Evolutionary conservation across 2,329 filamentous ascomycete species (phyloP).

Genomic region (Fusarium abutilonis): DNA sequence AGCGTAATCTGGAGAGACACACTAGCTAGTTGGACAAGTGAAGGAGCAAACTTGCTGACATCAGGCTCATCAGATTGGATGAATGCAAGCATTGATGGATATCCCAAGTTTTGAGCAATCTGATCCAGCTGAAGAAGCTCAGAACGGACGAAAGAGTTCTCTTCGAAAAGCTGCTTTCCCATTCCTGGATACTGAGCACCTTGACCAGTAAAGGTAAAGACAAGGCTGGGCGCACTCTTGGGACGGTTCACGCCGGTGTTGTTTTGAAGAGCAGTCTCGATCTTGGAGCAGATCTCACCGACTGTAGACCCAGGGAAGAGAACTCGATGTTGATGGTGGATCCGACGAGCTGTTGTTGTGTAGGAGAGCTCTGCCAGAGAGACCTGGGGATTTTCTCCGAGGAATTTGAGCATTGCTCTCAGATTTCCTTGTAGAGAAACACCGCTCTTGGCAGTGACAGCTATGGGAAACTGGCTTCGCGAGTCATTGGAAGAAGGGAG

Average conservation of each 20-base stretch:
- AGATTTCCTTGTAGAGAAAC: slow-evolving; percentile 24
- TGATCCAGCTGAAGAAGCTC: slow-evolving; percentile 49
- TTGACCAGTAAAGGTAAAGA: slow-evolving; percentile 59
- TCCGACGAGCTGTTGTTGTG: slow-evolving; percentile 49
- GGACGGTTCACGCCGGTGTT: slow-evolving; percentile 22
- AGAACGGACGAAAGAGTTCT: slow-evolving; percentile 47
- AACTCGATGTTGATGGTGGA: slow-evolving; percentile 58
- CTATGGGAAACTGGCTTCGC: slow-evolving; percentile 14
- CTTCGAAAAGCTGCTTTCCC: slow-evolving; percentile 49
- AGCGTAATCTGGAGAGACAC: slow-evolving; percentile 56
- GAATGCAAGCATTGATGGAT: slow-evolving; percentile 49
- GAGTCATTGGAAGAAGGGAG: slow-evolving; percentile 56
- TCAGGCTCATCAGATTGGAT: slow-evolving; percentile 27
- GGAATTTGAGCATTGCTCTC: slow-evolving; percentile 18
- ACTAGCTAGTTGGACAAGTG: slow-evolving; percentile 52
- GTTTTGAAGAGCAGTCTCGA: slow-evolving; percentile 14
- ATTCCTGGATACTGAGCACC: slow-evolving; percentile 51
- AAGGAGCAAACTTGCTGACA: slow-evolving; percentile 31
- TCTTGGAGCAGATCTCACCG: slow-evolving; percentile 13
- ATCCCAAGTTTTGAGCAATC: slow-evolving; percentile 47
- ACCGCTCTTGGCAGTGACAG: slow-evolving; percentile 20
- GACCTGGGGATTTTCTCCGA: slow-evolving; percentile 41
- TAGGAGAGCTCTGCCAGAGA: slow-evolving; percentile 61
- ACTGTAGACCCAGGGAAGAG: not conserved
- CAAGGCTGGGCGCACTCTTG: slow-evolving; percentile 26